These are phyloP conservation scores for Lentithecium fluviatile DNA, from an alignment of 495 filamentous ascomycete species.

Conservation along the genomic window DNA sequence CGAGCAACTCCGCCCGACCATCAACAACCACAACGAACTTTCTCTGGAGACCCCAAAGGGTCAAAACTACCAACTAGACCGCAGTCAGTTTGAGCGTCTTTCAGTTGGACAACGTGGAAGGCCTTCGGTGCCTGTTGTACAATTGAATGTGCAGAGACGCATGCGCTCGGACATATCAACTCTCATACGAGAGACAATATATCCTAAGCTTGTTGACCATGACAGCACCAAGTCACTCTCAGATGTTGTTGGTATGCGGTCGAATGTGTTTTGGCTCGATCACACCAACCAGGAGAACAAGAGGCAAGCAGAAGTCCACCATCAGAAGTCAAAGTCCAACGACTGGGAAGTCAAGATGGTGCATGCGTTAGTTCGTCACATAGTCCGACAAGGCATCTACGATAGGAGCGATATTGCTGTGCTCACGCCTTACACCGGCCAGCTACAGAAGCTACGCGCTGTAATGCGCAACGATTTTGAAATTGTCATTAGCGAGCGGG, in stretches of 20 bases:
- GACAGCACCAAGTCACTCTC: slow-evolving; percentile 53
- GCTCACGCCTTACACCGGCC: slow-evolving; percentile 59
- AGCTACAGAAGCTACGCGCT: slow-evolving; percentile 51
- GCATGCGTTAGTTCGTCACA: slow-evolving; percentile 62
- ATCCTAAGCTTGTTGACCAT: slow-evolving; percentile 62
- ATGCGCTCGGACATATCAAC: slow-evolving; percentile 70
- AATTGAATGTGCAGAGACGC: slow-evolving; percentile 63
- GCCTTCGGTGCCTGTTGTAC: slow-evolving; percentile 48
- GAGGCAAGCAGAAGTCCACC: slow-evolving; percentile 37
- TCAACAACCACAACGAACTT: slow-evolving; percentile 64
- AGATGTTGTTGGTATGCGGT: slow-evolving; percentile 61
- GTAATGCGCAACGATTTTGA: slow-evolving; percentile 54
- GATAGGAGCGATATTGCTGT: slow-evolving; percentile 67
- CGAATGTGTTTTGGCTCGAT: slow-evolving; percentile 70
- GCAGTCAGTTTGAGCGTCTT: slow-evolving; percentile 67
- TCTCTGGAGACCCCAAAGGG: slow-evolving; percentile 53
- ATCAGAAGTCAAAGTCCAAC: slow-evolving; percentile 58
- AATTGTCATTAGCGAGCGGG: slow-evolving; percentile 65
- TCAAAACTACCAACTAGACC: slow-evolving; percentile 58
- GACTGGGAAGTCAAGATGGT: slow-evolving; percentile 66
- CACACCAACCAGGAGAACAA: slow-evolving; percentile 58
- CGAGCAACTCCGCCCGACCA: slow-evolving; percentile 66
- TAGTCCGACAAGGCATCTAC: slow-evolving; percentile 67
- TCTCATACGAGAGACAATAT: slow-evolving; percentile 60
- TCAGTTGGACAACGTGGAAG: too few relatives aligned